These are phyloP conservation scores for Capsicum rhomboideum DNA, from an alignment of 257 asterid species.

Conservation along the genomic window DNA sequence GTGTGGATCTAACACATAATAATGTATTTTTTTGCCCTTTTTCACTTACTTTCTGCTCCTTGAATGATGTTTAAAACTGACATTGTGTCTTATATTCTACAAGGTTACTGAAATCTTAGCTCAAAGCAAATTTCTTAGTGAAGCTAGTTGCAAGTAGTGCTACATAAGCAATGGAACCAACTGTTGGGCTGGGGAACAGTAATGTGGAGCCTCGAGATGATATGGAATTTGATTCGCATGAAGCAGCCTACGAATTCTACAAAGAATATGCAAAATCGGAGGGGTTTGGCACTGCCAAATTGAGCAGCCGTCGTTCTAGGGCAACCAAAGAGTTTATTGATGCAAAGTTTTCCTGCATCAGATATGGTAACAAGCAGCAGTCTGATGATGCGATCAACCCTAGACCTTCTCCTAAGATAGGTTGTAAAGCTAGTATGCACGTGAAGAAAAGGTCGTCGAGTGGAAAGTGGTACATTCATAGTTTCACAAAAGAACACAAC, in stretches of 20 bases:
- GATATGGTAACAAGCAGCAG: conserved; percentile 92
- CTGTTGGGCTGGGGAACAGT: conserved; percentile 22
- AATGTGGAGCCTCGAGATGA: conserved; percentile 48
- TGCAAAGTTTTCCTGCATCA: conserved; percentile 90
- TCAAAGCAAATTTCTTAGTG: not conserved
- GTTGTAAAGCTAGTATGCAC: conserved; percentile 91
- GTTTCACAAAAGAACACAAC: conserved; percentile 76
- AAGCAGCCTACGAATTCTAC: conserved; percentile 69
- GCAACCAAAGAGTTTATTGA: conserved; percentile 88
- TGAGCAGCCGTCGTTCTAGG: conserved; percentile 92
- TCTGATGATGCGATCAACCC: conserved; percentile 92
- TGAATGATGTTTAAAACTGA: not conserved
- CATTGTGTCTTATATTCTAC: not conserved
- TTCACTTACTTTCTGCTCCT: not conserved
- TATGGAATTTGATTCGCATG: conserved; percentile 82
- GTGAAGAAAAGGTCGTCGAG: conserved; percentile 57
- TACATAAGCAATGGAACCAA: conserved; percentile 43
- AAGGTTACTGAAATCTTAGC: not conserved
- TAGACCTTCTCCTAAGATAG: conserved; percentile 92
- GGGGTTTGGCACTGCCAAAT: conserved; percentile 90
- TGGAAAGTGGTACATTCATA: conserved; percentile 84
- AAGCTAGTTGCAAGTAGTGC: not conserved
- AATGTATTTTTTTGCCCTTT: not conserved
- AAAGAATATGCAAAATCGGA: conserved; percentile 79
- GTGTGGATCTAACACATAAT: not conserved